These are phyloP conservation scores for Haplosporangium sp. DNA, from an alignment of 371 early-diverging fungal species.

Conservation along the genomic window DNA sequence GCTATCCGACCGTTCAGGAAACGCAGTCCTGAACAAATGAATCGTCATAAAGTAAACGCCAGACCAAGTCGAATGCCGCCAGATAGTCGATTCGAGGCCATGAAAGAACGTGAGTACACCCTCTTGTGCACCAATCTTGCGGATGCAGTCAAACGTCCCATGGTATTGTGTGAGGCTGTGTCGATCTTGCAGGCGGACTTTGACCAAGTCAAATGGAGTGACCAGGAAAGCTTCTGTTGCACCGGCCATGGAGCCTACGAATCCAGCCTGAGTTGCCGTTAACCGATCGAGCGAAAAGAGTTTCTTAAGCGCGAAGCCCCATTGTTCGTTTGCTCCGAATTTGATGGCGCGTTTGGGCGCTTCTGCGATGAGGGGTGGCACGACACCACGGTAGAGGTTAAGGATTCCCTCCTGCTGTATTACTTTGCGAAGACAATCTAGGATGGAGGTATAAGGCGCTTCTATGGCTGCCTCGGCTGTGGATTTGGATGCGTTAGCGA, in stretches of 20 bases:
- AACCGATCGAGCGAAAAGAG: constrained; percentile 74
- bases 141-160: constrained; percentile 78
- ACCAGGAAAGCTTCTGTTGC: constrained; percentile 90
- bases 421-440: constrained; percentile 27
- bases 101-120: constrained; percentile 84
- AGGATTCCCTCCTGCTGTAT: constrained; percentile 56
- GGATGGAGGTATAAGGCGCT: constrained; percentile 30
- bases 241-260: constrained; percentile 94
- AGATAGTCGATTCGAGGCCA: constrained; percentile 91
- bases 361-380: constrained; percentile 93
- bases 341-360: constrained; percentile 96
- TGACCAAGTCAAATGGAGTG: constrained; percentile 90
- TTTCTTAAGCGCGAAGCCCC: constrained; percentile 72
- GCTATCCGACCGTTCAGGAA: constrained; percentile 69
- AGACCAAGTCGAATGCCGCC: constrained; percentile 93
- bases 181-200: constrained; percentile 86
- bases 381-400: constrained; percentile 88
- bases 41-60: constrained; percentile 89
- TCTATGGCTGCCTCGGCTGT: not conserved
- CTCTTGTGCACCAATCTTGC: constrained; percentile 80
- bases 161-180: constrained; percentile 77
- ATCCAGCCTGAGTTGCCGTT: constrained; percentile 76
- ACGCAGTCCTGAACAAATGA: constrained; percentile 69
- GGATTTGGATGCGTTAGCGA: not conserved
- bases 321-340: constrained; percentile 91